Evolutionary conservation across 129 eudicot species (phyloP).

Genomic region (Heracleum sosnowskyi): DNA sequence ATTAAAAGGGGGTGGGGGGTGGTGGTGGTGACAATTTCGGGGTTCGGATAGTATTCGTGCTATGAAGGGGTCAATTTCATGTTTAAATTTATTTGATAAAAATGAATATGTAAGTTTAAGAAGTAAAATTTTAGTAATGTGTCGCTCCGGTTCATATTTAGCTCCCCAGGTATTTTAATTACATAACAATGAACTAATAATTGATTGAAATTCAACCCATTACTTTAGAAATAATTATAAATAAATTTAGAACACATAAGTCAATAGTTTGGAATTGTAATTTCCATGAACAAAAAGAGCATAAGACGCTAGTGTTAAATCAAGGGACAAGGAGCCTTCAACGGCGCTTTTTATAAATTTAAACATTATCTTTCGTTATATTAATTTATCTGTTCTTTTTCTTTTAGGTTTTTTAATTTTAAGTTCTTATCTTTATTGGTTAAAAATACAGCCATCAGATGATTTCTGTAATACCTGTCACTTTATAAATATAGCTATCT

Average conservation of each 20-base stretch:
- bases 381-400: background rate
- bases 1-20: no score
- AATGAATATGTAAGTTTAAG: background rate
- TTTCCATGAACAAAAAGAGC: background rate
- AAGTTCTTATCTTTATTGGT: slow-evolving; percentile 23
- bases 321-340: no score
- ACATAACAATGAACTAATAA: background rate
- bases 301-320: background rate
- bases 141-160: background rate
- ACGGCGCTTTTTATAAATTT: no score
- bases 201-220: background rate
- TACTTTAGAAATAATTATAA: background rate
- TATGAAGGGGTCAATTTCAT: background rate
- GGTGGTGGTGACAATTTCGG: background rate
- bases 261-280: background rate
- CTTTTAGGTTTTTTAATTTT: background rate
- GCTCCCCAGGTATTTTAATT: background rate
- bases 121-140: background rate
- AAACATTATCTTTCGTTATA: no score
- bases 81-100: no score
- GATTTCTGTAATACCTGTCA: slow-evolving; percentile 13
- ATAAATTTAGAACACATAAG: background rate
- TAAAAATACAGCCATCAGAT: slow-evolving; percentile 23
- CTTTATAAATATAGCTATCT: slow-evolving; percentile 13
- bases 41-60: background rate